Evolutionary conservation across 176 grass and related monocot genomes (phyloP), one percentile per base, ranked within the genome.

Genomic region (Triticum urartu): DNA sequence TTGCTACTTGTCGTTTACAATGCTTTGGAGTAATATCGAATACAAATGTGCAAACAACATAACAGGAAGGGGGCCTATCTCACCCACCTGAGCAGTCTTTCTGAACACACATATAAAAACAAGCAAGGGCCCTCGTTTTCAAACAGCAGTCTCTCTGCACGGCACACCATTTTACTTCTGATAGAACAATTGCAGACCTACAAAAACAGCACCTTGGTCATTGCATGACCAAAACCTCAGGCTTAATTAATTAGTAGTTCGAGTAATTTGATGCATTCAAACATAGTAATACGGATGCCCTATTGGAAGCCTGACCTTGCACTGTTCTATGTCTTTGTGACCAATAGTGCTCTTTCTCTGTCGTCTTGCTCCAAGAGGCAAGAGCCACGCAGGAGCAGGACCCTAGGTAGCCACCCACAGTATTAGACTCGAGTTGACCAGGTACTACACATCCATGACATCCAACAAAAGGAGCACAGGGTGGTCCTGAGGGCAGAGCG

Each of bases 221-320:
- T 79, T 64, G 65, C 54, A 58, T 21, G 54, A 0, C 54, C 54
- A 21, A 58, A 52, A 52, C 14, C 48, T 52, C 26, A n/a, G 58
- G 32, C 33, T 81, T 80, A 72, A 32, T 56, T 61, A 73, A 45
- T 35, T 67, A 67, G 28, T 45, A 45, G 43, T 45, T 45, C 3
- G 43, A 45, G 43, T 33, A 67, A 14, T 67, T 32, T 11, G 36
- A 78, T 47, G 24, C 72, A 38, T 39, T 9, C 73, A 79, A 79
- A 72, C 20, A 39, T 75, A 84, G 79, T 54, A 72, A 28, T 5
- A 71, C 64, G 58, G 58, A 14, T 70, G 10, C 81, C 86, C 63
- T 9, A 21, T 78, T 77, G 35, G 74, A 83, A 30, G 6, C 64
- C 65, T 42, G 30, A 35, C 34, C 39, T 45, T n/a, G 0, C 81